Conservation (phyloP, 2,329 filamentous ascomycete genomes). For the Colletotrichum musae region DNA sequence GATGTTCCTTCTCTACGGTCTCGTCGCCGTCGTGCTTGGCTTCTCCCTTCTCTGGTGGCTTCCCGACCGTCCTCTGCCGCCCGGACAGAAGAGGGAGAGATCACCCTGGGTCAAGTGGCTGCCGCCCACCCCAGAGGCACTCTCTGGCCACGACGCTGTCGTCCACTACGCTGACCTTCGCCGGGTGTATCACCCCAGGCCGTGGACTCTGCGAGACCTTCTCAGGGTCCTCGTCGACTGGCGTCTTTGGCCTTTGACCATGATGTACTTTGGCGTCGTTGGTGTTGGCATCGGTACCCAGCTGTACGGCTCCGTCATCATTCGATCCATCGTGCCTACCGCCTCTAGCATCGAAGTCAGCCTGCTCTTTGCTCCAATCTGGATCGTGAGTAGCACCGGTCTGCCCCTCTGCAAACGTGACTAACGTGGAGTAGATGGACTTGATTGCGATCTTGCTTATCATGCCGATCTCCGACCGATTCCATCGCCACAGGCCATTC, state of each 20-base stretch:
- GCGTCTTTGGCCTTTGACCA: constrained; percentile 86
- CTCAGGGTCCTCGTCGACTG: constrained; percentile 82
- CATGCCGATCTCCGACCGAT: constrained; percentile 89
- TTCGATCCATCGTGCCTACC: constrained; percentile 80
- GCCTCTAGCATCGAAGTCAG: constrained; percentile 83
- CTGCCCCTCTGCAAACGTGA: constrained; percentile 20
- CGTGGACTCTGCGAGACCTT: constrained; percentile 82
- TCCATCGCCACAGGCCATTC: constrained; percentile 82
- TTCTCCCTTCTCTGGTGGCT: constrained; percentile 89
- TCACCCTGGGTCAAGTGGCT: constrained; percentile 74
- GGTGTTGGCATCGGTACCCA: constrained; percentile 93
- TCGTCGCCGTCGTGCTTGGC: constrained; percentile 81
- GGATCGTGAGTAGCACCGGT: constrained; percentile 75
- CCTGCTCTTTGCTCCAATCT: constrained; percentile 90
- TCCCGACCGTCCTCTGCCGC: constrained; percentile 83
- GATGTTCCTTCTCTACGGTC: constrained; percentile 93
- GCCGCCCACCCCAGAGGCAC: constrained; percentile 77
- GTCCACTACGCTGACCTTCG: constrained; percentile 88
- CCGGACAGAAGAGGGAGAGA: constrained; percentile 71
- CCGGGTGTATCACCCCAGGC: constrained; percentile 81
- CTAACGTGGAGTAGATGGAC: constrained; percentile 72
- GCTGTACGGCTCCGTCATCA: constrained; percentile 89
- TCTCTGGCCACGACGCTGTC: constrained; percentile 82
- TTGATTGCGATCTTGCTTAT: constrained; percentile 88
- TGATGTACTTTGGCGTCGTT: constrained; percentile 97